phyloP scores from a whole-genome alignment of 345 rosid species.

The Salix caprea region DNA sequence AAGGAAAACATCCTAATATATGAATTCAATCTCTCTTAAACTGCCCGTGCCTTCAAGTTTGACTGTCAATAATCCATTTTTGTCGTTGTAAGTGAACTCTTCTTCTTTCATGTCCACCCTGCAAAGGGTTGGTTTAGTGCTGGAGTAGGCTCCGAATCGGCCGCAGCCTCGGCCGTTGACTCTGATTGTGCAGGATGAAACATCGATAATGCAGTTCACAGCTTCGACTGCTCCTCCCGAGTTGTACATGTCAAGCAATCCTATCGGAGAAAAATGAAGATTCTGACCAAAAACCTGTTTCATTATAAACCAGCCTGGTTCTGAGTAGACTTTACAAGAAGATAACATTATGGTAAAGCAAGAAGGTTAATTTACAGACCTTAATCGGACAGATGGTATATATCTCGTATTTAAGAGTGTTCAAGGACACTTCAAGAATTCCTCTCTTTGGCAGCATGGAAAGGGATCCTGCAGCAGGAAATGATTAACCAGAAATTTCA shows the following conservation, averaged over 20 bases:
- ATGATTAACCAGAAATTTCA: neutral
- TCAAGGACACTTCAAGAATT: constrained; percentile 34
- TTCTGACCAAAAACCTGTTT: constrained; percentile 36
- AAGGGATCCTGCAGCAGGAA: constrained; percentile 32
- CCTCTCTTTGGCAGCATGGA: constrained; percentile 35
- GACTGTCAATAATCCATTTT: constrained; percentile 44
- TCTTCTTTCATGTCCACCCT: constrained; percentile 43
- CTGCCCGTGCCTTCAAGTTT: constrained; percentile 30
- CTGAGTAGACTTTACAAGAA: neutral
- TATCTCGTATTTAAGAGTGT: constrained; percentile 42
- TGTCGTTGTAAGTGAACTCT: constrained; percentile 38
- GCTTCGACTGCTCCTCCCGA: constrained; percentile 63
- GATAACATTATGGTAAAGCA: neutral
- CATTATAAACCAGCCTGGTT: neutral
- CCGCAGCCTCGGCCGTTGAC: constrained; percentile 45
- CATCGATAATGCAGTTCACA: constrained; percentile 20
- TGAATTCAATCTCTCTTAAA: constrained; percentile 33
- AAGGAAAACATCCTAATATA: constrained; percentile 17
- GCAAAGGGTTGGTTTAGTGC: constrained; percentile 39
- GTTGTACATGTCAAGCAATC: constrained; percentile 51
- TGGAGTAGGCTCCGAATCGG: constrained; percentile 52
- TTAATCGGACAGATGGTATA: constrained; percentile 47
- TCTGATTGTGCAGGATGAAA: constrained; percentile 18
- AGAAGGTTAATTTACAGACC: constrained; percentile 25
- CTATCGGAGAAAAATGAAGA: constrained; percentile 41